Evolutionary conservation across 2,329 filamentous ascomycete species (phyloP).

Genomic region (Orbilia brochopaga): DNA sequence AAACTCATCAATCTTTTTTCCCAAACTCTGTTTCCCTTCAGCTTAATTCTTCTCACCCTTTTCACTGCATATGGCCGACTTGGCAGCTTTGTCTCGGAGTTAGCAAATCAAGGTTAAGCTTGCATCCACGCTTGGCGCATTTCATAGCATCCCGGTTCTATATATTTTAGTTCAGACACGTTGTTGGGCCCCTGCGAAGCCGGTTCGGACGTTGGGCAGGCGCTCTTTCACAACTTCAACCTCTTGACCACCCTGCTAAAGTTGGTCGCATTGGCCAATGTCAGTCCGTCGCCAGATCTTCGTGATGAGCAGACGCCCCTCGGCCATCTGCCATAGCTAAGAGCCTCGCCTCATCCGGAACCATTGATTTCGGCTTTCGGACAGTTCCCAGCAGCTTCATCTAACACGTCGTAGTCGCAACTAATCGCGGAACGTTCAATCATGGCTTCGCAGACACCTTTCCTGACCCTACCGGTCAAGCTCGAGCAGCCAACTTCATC

Average conservation of each 20-base stretch:
- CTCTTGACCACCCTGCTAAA: slow-evolving; percentile 7
- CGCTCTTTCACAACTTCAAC: slow-evolving; percentile 6
- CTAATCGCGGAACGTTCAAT: slow-evolving; percentile 19
- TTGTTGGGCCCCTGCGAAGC: background rate
- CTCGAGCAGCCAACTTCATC: slow-evolving; percentile 58
- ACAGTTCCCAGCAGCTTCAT: slow-evolving; percentile 9
- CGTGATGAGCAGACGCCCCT: slow-evolving; percentile 45
- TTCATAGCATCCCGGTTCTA: background rate
- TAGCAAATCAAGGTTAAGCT: slow-evolving; percentile 10
- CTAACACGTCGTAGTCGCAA: background rate
- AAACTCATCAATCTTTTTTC: background rate
- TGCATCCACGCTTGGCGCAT: background rate
- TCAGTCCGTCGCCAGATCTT: slow-evolving; percentile 38
- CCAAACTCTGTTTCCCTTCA: background rate
- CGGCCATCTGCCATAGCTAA: slow-evolving; percentile 30
- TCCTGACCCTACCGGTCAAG: slow-evolving; percentile 55
- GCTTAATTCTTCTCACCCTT: slow-evolving; percentile 47
- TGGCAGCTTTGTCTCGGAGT: slow-evolving; percentile 28
- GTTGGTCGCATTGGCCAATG: slow-evolving; percentile 35
- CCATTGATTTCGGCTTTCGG: slow-evolving; percentile 50
- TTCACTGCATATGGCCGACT: slow-evolving; percentile 32
- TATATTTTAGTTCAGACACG: background rate
- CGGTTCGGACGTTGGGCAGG: background rate
- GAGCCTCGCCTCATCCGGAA: slow-evolving; percentile 24
- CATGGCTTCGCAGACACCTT: slow-evolving; percentile 28